These are phyloP conservation scores for Aspergillus coremiiformis DNA, from an alignment of 495 filamentous ascomycete genomes.

Conservation along the genomic window DNA sequence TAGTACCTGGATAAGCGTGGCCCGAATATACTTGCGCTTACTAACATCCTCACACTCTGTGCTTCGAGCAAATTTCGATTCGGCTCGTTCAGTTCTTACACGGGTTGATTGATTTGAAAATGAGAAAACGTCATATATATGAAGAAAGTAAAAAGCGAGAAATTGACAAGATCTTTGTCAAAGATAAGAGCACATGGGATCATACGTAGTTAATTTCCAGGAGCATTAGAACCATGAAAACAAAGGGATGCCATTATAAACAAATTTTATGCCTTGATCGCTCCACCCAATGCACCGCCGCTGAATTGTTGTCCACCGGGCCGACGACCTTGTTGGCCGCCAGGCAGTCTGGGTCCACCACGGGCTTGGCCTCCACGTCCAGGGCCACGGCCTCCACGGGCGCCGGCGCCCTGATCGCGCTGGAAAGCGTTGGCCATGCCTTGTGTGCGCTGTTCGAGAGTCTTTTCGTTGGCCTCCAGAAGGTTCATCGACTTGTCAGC, in stretches of 20 bases:
- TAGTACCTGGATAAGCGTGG: too few relatives aligned
- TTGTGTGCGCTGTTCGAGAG: constrained; percentile 91
- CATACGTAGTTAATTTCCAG: constrained; percentile 18
- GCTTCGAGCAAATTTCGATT: neutral
- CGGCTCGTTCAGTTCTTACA: constrained; percentile 11
- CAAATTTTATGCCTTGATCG: constrained; percentile 52
- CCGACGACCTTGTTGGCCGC: constrained; percentile 43
- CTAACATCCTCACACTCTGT: neutral
- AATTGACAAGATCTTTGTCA: neutral
- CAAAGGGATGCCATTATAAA: constrained; percentile 38
- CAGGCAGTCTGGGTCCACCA: constrained; percentile 50
- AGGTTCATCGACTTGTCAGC: constrained; percentile 92
- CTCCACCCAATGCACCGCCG: constrained; percentile 56
- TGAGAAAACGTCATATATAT: constrained; percentile 10
- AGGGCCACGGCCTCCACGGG: constrained; percentile 58
- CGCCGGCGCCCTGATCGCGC: constrained; percentile 69
- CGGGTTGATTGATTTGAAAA: constrained; percentile 12
- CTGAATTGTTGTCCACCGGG: constrained; percentile 56
- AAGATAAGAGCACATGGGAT: constrained; percentile 17
- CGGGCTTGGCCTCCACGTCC: constrained; percentile 61
- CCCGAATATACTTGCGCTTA: neutral
- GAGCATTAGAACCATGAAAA: constrained; percentile 23
- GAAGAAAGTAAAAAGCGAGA: constrained; percentile 3
- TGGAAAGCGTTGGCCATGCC: constrained; percentile 93
- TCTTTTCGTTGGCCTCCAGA: constrained; percentile 96